A percentile compares a stretch with the other conserved stretches of the same genome.
Evolutionary conservation across 176 grass and related monocot species (phyloP).

Genomic region (Carex cristatella): DNA sequence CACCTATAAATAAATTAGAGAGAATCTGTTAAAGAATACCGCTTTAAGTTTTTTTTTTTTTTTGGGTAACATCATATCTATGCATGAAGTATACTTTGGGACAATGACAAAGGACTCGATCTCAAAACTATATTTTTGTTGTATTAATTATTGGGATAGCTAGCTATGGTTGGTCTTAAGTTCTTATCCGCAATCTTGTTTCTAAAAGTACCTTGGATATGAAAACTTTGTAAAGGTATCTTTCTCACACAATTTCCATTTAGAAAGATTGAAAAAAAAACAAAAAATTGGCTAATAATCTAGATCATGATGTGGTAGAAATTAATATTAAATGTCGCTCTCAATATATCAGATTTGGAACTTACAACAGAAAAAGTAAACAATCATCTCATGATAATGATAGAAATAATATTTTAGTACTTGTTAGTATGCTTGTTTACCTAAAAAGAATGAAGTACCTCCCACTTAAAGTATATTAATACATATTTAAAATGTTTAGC

Average conservation of each 20-base stretch:
- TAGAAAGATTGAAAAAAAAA: not conserved
- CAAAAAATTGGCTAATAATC: not conserved
- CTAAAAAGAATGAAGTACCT: not conserved
- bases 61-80: too few species aligned
- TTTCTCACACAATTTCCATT: not conserved
- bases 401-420: not conserved
- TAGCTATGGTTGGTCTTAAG: too few species aligned
- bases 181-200: too few species aligned
- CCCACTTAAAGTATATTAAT: too few species aligned
- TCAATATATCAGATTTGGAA: not conserved
- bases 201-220: not conserved
- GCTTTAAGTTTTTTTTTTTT: not conserved
- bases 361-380: not conserved
- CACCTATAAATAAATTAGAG: conserved; percentile 34
- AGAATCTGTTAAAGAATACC: not conserved
- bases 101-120: too few species aligned
- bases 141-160: too few species aligned
- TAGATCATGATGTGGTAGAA: not conserved
- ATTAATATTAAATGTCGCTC: not conserved
- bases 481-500: too few species aligned
- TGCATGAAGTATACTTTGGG: too few species aligned
- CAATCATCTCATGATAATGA: not conserved
- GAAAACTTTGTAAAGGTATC: not conserved
- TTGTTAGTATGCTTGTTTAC: not conserved
- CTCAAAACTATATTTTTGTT: too few species aligned